A percentile compares a stretch with the other conserved stretches of the same genome.
Conservation (phyloP, 768 basidiomycete species). For the Serendipita sp. region DNA sequence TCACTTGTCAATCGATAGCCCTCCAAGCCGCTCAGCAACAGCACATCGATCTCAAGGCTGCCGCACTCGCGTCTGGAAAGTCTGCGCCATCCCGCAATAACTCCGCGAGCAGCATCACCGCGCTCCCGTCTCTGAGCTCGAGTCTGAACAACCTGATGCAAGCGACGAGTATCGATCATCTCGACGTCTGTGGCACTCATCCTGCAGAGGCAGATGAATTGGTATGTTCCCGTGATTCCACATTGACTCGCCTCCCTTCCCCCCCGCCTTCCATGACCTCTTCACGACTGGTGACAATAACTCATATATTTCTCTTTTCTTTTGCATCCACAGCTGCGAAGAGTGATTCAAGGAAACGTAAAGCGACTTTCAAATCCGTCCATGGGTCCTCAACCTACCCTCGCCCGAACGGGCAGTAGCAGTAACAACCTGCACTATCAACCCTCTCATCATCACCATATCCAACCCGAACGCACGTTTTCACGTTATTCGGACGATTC, state of each 20-base stretch:
- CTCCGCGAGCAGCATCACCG: neutral
- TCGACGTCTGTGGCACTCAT: neutral
- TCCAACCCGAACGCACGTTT: neutral
- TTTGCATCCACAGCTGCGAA: neutral
- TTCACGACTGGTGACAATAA: too few relatives aligned
- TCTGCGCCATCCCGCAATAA: neutral
- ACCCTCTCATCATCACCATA: neutral
- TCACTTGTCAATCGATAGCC: neutral
- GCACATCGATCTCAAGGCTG: neutral
- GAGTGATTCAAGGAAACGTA: slow-evolving; percentile 4
- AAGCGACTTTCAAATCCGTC: neutral
- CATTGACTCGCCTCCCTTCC: too few relatives aligned
- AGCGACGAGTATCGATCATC: neutral
- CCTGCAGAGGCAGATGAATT: slow-evolving; percentile 1
- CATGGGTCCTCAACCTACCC: neutral
- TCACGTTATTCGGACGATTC: neutral
- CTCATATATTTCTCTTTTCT: neutral
- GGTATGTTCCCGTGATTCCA: neutral
- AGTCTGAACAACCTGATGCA: neutral
- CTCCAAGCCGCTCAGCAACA: neutral
- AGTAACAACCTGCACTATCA: neutral
- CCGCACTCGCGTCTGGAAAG: neutral
- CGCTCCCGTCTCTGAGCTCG: slow-evolving; percentile 3
- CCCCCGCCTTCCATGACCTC: too few relatives aligned
- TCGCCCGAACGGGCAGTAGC: neutral